Evolutionary conservation across 805 yeast genomes (phyloP).

Genomic region (Candida namnaoensis): DNA sequence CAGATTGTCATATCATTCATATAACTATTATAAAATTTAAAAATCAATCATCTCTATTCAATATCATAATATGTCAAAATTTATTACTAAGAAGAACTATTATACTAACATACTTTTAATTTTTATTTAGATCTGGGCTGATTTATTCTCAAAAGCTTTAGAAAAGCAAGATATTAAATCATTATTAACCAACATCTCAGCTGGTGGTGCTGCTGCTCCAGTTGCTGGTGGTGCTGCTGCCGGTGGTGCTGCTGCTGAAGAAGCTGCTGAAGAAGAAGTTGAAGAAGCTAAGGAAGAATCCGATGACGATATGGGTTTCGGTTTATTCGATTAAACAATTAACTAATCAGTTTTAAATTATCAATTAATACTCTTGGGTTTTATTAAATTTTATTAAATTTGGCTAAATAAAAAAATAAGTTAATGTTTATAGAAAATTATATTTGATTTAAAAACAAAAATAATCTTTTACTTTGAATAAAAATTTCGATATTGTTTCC

Average conservation of each 20-base stretch:
- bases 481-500: neutral
- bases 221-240: conserved; percentile 61
- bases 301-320: conserved; percentile 91
- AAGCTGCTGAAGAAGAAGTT: conserved; percentile 50
- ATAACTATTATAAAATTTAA: too few relatives aligned
- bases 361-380: too few relatives aligned
- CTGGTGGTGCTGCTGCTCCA: conserved; percentile 71
- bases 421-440: neutral
- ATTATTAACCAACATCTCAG: conserved; percentile 57
- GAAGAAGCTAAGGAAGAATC: conserved; percentile 45
- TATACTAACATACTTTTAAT: conserved; percentile 2
- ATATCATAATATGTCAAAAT: too few relatives aligned
- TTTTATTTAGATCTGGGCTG: conserved; percentile 59
- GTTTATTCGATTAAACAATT: conserved; percentile 70
- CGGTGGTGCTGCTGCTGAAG: conserved; percentile 55
- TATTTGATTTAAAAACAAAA: too few relatives aligned
- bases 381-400: too few relatives aligned
- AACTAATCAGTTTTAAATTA: neutral
- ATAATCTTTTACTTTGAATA: neutral
- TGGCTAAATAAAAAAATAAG: neutral
- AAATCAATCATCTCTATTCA: too few relatives aligned
- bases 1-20: too few relatives aligned
- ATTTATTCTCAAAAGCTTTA: conserved; percentile 82
- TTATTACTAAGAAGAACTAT: neutral
- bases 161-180: conserved; percentile 80